Conservation (phyloP, 2,329 filamentous ascomycete species). For the Leptographium flavum region DNA sequence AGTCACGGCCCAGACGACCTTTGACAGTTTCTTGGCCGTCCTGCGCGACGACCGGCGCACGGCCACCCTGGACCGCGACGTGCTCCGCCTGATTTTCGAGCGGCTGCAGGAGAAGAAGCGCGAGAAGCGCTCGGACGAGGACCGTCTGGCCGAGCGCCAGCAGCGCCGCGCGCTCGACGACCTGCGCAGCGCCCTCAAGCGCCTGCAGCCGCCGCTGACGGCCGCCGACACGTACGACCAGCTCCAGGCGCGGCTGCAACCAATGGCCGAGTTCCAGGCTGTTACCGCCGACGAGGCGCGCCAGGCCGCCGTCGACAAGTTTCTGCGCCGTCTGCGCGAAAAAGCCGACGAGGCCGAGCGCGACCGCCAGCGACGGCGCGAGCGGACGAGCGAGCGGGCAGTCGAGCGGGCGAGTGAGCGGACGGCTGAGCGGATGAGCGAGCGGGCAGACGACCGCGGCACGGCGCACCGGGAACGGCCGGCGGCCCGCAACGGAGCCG, state of each 20-base stretch:
- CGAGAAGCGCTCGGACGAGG: conserved; percentile 67
- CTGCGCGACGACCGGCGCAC: conserved; percentile 80
- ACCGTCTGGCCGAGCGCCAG: conserved; percentile 71
- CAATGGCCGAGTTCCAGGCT: conserved; percentile 70
- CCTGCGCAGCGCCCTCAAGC: conserved; percentile 75
- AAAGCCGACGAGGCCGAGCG: conserved; percentile 73
- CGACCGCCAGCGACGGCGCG: conserved; percentile 37
- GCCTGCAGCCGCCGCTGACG: conserved; percentile 70
- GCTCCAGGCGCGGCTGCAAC: conserved; percentile 65
- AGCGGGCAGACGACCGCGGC: conserved; percentile 7
- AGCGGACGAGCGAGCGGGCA: too few species aligned
- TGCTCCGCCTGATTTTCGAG: conserved; percentile 69
- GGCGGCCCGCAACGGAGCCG: conserved; percentile 37
- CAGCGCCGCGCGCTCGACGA: conserved; percentile 76
- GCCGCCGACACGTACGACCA: conserved; percentile 77
- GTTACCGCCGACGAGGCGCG: conserved; percentile 73
- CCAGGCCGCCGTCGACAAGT: conserved; percentile 77
- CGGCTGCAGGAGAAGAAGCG: conserved; percentile 82
- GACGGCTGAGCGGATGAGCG: conserved; percentile 31
- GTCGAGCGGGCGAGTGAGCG: too few species aligned
- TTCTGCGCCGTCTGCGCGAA: conserved; percentile 78
- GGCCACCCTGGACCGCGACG: conserved; percentile 71
- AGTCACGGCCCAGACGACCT: conserved; percentile 69
- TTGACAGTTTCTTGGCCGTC: conserved; percentile 74
- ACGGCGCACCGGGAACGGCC: conserved; percentile 18